Conservation (phyloP, 179 eudicot species). For the Nepenthes alata region DNA sequence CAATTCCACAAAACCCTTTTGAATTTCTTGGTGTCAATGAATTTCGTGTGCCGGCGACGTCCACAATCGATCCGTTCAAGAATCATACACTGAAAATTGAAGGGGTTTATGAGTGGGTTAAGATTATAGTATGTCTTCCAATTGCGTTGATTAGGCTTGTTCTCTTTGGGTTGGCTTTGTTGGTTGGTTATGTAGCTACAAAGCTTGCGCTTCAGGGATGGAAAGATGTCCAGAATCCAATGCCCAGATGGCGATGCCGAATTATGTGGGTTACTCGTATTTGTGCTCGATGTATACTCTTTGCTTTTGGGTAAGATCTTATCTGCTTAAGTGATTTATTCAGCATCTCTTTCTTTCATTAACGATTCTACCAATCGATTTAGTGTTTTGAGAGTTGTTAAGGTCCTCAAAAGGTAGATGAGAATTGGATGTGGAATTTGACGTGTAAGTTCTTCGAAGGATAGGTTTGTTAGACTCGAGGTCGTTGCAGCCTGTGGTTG, state of each 20-base stretch:
- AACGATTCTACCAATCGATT: background rate
- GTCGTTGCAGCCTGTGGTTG: no score
- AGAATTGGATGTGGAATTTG: no score
- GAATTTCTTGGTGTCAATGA: constrained; percentile 33
- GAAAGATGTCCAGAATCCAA: constrained; percentile 72
- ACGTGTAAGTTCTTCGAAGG: no score
- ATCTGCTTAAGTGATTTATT: background rate
- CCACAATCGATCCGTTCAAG: constrained; percentile 62
- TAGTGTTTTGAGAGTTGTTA: background rate
- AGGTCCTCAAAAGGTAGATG: no score
- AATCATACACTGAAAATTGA: constrained; percentile 53
- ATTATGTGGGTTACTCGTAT: constrained; percentile 81
- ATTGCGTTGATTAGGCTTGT: constrained; percentile 44
- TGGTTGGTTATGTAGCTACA: constrained; percentile 61
- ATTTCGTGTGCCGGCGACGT: constrained; percentile 28
- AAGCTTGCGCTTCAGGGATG: constrained; percentile 55
- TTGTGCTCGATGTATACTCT: constrained; percentile 60
- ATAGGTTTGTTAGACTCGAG: no score
- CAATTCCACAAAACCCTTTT: constrained; percentile 26
- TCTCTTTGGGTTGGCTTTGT: constrained; percentile 52
- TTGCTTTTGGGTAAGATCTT: constrained; percentile 66
- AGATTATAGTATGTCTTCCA: constrained; percentile 56
- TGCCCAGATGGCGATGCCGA: constrained; percentile 81
- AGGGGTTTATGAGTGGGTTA: constrained; percentile 84
- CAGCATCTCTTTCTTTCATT: background rate